Evolutionary conservation across 257 asterid species (phyloP).

Genomic region (Datura wrightii): DNA sequence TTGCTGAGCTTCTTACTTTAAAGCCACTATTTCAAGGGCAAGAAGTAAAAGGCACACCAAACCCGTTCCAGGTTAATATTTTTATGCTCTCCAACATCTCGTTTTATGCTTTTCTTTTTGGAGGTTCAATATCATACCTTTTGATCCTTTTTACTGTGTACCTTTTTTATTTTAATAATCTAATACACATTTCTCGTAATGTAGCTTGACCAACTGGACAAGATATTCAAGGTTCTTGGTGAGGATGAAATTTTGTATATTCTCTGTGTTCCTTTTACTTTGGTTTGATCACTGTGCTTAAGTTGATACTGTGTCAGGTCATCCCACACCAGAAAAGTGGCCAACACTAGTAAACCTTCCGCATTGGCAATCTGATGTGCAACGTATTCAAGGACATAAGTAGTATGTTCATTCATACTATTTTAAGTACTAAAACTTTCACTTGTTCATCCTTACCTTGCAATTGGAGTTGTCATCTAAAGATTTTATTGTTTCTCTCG

Average conservation of each 20-base stretch:
- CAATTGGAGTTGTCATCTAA: conserved; percentile 24
- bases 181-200: conserved; percentile 40
- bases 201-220: conserved; percentile 99
- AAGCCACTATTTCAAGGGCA: conserved; percentile 99
- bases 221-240: conserved; percentile 96
- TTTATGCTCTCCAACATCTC: conserved; percentile 17
- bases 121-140: not conserved
- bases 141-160: not conserved
- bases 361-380: conserved; percentile 88
- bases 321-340: conserved; percentile 98
- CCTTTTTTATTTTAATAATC: not conserved
- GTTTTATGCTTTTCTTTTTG: conserved; percentile 26
- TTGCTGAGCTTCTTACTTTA: conserved; percentile 96
- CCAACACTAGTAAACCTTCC: conserved; percentile 90
- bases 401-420: conserved; percentile 62
- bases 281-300: not conserved
- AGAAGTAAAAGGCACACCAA: conserved; percentile 95
- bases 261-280: conserved; percentile 26
- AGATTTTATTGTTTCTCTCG: conserved; percentile 35
- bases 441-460: not conserved
- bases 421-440: not conserved
- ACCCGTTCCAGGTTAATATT: conserved; percentile 84
- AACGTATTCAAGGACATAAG: conserved; percentile 88
- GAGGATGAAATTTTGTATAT: conserved; percentile 45
- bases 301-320: conserved; percentile 59